Base-by-base conservation (phyloP, 2,329 filamentous ascomycete genomes). In the Plectosphaerella cucumerina region DNA sequence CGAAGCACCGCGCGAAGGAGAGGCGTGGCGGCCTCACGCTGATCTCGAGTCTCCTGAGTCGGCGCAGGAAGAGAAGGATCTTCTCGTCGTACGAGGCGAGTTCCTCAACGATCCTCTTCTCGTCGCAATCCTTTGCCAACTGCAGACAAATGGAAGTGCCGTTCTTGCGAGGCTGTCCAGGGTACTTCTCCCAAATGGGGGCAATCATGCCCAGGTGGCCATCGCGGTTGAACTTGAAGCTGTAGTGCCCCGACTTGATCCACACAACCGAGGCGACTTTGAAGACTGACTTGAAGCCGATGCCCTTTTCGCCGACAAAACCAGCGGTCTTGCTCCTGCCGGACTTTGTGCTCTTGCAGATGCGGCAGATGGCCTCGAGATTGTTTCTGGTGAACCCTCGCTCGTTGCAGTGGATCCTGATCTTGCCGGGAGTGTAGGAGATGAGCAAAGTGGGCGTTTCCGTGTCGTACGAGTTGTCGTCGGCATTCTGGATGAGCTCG, bases 401-500 rank as follows among this genome's bases (percentile, higher is more conserved):
- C 53, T 69, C 68, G 51, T 71, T 71, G 53, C 64, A 68, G 39
- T 65, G 67, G 15, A 69, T 58, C 4, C 58, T 57, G 17, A 72
- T 42, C 21, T 50, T 45, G 23, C 65, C 62, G 37, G 55, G 35
- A 14, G 54, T 53, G 45, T 50, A 63, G 39, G 35, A 51, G 50
- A 54, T 62, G 53, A 44, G 35, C 22, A 59, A 51, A 9, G 47
- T 49, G 8, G 47, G 49, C 43, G 51, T 53, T 15, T 20, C 50
- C 14, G 39, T 44, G 6, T 10, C 21, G 51, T 69, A 71, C 8
- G n/a, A 50, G 54, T 70, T 71, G 55, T 72, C 70, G 45, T 73
- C 70, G 5, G 69, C 70, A 56, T 73, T 73, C 46, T 72, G 70
- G 31, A 73, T 64, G 1, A 73, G 58, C 51, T 73, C 69, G 8